These are phyloP conservation scores for Xylaria sp. DNA, from an alignment of 2,329 filamentous ascomycete genomes.

Conservation along the genomic window DNA sequence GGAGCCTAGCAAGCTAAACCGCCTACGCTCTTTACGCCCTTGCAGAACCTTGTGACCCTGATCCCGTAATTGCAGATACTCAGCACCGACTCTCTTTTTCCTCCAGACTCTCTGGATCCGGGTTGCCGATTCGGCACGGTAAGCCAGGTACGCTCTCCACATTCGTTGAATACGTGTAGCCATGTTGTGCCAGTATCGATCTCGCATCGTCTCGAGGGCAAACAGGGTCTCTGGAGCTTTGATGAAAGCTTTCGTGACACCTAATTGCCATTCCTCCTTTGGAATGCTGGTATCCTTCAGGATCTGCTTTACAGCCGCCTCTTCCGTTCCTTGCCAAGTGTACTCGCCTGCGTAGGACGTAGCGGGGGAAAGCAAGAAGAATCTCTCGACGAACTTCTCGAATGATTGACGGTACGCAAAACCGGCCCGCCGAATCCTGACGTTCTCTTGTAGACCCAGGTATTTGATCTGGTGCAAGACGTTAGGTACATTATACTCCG, in stretches of 20 bases:
- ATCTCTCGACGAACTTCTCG: slow-evolving; percentile 97
- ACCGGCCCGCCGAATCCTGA: slow-evolving; percentile 91
- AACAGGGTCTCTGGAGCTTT: slow-evolving; percentile 97
- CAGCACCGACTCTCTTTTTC: slow-evolving; percentile 86
- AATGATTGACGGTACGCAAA: slow-evolving; percentile 97
- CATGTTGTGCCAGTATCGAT: slow-evolving; percentile 99
- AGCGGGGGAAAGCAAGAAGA: slow-evolving; percentile 91
- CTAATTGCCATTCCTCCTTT: slow-evolving; percentile 94
- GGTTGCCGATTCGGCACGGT: slow-evolving; percentile 88
- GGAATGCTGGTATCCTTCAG: slow-evolving; percentile 96
- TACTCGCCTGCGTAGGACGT: slow-evolving; percentile 97
- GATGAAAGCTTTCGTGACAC: slow-evolving; percentile 95
- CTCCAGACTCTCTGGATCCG: slow-evolving; percentile 96
- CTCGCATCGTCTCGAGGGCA: slow-evolving; percentile 94
- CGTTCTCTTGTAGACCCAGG: slow-evolving; percentile 98
- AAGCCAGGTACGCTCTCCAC: slow-evolving; percentile 94
- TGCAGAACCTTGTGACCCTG: slow-evolving; percentile 81
- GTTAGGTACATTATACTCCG: slow-evolving; percentile 88
- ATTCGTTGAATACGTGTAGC: slow-evolving; percentile 95
- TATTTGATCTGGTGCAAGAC: slow-evolving; percentile 99
- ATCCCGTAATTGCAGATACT: slow-evolving; percentile 86
- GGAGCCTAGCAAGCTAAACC: slow-evolving; percentile 89
- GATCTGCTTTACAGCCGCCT: slow-evolving; percentile 88
- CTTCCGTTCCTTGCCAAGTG: slow-evolving; percentile 88
- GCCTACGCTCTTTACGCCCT: slow-evolving; percentile 85